Evolutionary conservation across 179 eudicot genomes (phyloP), one percentile per base, ranked within the genome.

Genomic region (Spinacia oleracea): DNA sequence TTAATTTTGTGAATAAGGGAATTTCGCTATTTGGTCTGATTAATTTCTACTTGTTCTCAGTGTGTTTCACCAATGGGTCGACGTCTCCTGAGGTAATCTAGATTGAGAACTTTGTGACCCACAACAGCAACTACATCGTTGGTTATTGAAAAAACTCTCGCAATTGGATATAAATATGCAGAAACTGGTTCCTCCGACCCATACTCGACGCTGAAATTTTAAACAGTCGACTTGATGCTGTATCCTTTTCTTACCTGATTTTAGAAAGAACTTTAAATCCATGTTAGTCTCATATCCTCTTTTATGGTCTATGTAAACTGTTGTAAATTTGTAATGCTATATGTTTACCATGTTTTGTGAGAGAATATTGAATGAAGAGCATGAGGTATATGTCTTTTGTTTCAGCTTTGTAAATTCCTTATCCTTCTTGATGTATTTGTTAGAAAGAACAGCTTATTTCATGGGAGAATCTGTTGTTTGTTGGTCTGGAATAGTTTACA

Each of bases 131-230:
- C 35, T 53, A 53, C 58, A 18, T 18, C 62, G 27, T 1, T 71
- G 20, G 70, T 11, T 67, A 80, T 25, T 16, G 29, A 62, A 70
- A 27, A 38, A 50, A 53, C 70, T 76, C 48, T 48, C 29, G 40
- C 72, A 76, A 74, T 69, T 84, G 74, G 70, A 71, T 83, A 23
- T 51, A 27, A 80, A 75, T 81, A 42, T 77, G 82, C 80, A 96
- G 99, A 90, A 89, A 79, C 88, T 96, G 98, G 99, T 96, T 96
- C 85, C 88, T 96, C 77, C 90, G 96, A 87, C 99, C 98, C 21
- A 87, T 92, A 75, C 85, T 96, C 62, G 94, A 94, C 83, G 84
- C 92, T 85, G 93, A 96, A 62, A 88, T 71, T 74, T 79, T 96
- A 81, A 92, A 91, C 73, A 79, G 81, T 65, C 99, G 97, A 74